Evolutionary conservation across 495 filamentous ascomycete species (phyloP), one percentile per base, ranked within the genome.

Genomic region (Annulohypoxylon bovei): DNA sequence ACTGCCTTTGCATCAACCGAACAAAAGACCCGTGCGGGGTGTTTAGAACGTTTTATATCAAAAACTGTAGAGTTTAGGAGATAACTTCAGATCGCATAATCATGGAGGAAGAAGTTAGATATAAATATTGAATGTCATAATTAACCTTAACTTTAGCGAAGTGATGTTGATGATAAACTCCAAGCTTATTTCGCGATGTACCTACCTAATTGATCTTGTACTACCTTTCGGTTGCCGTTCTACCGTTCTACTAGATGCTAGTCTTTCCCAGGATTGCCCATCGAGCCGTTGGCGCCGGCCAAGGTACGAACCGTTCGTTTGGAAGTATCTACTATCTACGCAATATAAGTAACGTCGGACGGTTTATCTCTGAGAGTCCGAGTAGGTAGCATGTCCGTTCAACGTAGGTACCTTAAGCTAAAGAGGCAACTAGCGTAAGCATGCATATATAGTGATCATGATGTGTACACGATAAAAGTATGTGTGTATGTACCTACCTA

Each of bases 221-320:
- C 27, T 54, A 12, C 32, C 50, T 33, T 42, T 52, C 14, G 39
- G 47, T 23, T 54, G 44, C 18, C 46, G 16, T 46, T 54, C 23
- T 50, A 52, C 28, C 33, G 27, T 49, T 52, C 53, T 54, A 33
- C 50, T 54, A 33, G 46, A 28, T 28, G 22, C 27, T 44, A 14
- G 33, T 23, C 18, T 64, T 20, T n/a, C n/a, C 59, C 12, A 37
- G 67, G 67, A 59, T 63, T 42, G 58, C 37, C 67, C 67, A 58
- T 69, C 59, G n/a, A 65, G 44, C 32, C 14, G 40, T 59, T 65
- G 22, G 33, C 56, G 56, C 61, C 62, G 62, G 18, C 44, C 40
- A 50, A 62, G 67, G 39, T 62, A 65, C 61, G 47, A 58, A 46
- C 20, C 55, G 49, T 28, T 61, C 46, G 49, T 47, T 57, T 40